Percentiles rank a stretch among this genome's conserved stretches.
phyloP scores from a whole-genome alignment of 306 rosid species.

The Pterocarpus santalinus region DNA sequence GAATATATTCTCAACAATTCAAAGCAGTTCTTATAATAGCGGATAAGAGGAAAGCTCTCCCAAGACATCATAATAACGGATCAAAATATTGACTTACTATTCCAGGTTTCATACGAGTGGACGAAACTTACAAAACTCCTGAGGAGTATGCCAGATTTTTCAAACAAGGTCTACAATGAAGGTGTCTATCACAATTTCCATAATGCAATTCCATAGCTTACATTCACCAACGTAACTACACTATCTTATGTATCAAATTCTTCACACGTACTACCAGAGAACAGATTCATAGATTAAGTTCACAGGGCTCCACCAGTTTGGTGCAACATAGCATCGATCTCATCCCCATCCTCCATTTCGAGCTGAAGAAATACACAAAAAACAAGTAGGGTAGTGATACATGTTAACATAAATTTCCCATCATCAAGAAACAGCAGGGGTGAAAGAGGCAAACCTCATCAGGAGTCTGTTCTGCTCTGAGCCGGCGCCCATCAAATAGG shows the following conservation, averaged over 20 bases:
- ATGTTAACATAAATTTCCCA: neutral
- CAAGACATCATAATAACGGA: neutral
- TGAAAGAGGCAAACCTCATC: slow-evolving; percentile 62
- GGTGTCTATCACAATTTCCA: slow-evolving; percentile 13
- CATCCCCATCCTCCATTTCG: slow-evolving; percentile 83
- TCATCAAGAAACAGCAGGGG: neutral
- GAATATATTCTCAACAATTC: neutral
- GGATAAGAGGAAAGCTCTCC: neutral
- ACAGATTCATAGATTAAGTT: slow-evolving; percentile 6
- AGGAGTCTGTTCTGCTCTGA: slow-evolving; percentile 76
- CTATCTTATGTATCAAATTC: slow-evolving; percentile 8
- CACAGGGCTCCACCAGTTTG: slow-evolving; percentile 65
- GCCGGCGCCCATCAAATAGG: slow-evolving; percentile 73
- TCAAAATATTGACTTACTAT: neutral
- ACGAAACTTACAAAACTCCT: slow-evolving; percentile 7
- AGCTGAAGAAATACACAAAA: slow-evolving; percentile 47
- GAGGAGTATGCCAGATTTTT: slow-evolving; percentile 22
- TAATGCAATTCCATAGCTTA: slow-evolving; percentile 29
- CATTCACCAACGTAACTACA: slow-evolving; percentile 35
- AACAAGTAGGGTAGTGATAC: neutral
- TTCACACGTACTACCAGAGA: slow-evolving; percentile 25
- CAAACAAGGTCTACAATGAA: slow-evolving; percentile 13
- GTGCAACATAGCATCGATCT: slow-evolving; percentile 80
- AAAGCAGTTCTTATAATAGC: neutral
- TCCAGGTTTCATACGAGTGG: slow-evolving; percentile 7